phyloP scores from a whole-genome alignment of 2,329 filamentous ascomycete species.

The Aureobasidium sp. region DNA sequence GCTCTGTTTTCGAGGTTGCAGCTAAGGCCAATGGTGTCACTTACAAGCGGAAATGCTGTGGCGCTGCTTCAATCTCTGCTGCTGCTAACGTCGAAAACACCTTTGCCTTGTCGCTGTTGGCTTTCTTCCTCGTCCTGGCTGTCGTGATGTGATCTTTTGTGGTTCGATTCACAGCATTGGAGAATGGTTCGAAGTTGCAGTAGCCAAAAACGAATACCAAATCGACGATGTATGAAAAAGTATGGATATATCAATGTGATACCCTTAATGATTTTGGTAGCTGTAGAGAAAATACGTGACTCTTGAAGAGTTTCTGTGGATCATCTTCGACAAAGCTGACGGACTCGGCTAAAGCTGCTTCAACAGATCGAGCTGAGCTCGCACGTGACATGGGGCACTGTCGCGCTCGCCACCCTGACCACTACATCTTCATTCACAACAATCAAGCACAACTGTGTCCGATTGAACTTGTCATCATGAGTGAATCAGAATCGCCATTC shows the following conservation, averaged over 20 bases:
- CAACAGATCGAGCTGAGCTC: background rate
- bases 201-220: no score
- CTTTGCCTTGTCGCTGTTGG: background rate
- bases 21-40: conserved; percentile 66
- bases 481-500: no score
- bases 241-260: no score
- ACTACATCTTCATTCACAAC: background rate
- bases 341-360: background rate
- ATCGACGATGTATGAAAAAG: no score
- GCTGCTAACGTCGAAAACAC: conserved; percentile 6
- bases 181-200: no score
- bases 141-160: background rate
- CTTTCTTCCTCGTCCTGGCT: background rate
- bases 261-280: no score
- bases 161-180: no score
- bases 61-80: conserved; percentile 24
- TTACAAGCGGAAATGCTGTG: conserved; percentile 56
- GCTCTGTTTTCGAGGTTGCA: conserved; percentile 71
- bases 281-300: no score
- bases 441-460: background rate
- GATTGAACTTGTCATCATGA: background rate
- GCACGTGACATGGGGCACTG: background rate
- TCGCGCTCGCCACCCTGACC: background rate
- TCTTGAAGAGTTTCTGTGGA: no score
- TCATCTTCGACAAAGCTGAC: background rate